Evolutionary conservation across 768 basidiomycete genomes (phyloP).

Genomic region (Leucocoprinus birnbaumii): DNA sequence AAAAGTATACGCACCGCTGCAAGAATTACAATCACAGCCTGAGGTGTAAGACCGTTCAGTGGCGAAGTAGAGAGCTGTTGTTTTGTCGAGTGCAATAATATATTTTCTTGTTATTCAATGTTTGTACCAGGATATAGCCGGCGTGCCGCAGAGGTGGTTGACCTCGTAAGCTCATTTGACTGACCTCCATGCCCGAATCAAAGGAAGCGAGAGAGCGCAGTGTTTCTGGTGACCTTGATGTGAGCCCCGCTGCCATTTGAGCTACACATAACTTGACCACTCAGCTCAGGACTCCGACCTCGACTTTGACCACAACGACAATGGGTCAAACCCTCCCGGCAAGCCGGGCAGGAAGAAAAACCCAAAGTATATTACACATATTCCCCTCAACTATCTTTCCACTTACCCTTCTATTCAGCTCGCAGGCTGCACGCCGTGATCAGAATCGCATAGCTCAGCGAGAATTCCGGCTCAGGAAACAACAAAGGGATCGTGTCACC

Average conservation of each 20-base stretch:
- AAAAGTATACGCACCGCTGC: too few relatives aligned
- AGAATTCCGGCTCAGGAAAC: constrained; percentile 89
- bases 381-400: constrained; percentile 11
- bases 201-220: constrained; percentile 57
- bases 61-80: too few relatives aligned
- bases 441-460: constrained; percentile 92
- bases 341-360: constrained; percentile 89
- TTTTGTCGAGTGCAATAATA: not conserved
- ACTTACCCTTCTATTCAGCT: constrained; percentile 41
- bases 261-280: not conserved
- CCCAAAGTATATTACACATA: constrained; percentile 57
- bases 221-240: constrained; percentile 60
- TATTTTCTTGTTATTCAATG: constrained; percentile 17
- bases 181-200: constrained; percentile 47
- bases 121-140: constrained; percentile 11
- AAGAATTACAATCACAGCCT: too few relatives aligned
- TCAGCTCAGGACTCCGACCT: constrained; percentile 59
- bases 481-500: constrained; percentile 65
- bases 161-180: constrained; percentile 45
- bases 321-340: constrained; percentile 37
- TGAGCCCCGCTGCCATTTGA: constrained; percentile 20
- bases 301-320: constrained; percentile 47
- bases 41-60: too few relatives aligned
- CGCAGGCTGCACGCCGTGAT: constrained; percentile 84
- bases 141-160: constrained; percentile 8